Conservation (phyloP, 2,329 filamentous ascomycete genomes). For the Fusarium sp. region DNA sequence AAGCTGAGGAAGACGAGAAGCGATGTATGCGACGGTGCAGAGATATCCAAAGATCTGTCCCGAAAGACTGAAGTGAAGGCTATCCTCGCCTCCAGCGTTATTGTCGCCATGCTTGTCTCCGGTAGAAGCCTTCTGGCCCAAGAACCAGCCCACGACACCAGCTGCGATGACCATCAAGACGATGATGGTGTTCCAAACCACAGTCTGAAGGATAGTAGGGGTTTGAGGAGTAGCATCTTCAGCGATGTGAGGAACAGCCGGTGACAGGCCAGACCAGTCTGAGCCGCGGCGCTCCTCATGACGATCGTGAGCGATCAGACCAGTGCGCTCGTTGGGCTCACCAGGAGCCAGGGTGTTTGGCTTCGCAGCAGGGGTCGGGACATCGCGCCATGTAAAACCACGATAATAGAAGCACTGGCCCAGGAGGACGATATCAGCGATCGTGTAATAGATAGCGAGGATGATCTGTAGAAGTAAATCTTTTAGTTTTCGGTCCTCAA, state of each 20-base stretch:
- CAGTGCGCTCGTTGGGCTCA: conserved; percentile 62
- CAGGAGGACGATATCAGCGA: conserved; percentile 89
- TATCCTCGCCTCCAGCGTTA: conserved; percentile 53
- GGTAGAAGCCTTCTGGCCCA: conserved; percentile 57
- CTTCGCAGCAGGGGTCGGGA: conserved; percentile 56
- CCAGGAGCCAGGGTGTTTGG: conserved; percentile 45
- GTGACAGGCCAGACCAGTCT: conserved; percentile 74
- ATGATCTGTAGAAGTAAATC: conserved; percentile 66
- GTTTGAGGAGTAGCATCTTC: conserved; percentile 56
- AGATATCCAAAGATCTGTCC: conserved; percentile 95
- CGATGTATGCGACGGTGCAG: conserved; percentile 88
- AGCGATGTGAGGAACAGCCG: conserved; percentile 79
- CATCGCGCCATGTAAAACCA: conserved; percentile 75
- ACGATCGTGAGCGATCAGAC: conserved; percentile 26
- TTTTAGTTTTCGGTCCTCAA: conserved; percentile 13
- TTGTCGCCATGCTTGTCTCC: conserved; percentile 53
- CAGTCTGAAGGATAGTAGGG: conserved; percentile 63
- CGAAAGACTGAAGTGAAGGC: conserved; percentile 74
- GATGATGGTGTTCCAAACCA: conserved; percentile 78
- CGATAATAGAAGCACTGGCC: conserved; percentile 96
- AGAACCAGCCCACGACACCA: conserved; percentile 86
- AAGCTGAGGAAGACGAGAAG: conserved; percentile 88
- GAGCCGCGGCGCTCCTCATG: conserved; percentile 59
- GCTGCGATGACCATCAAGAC: conserved; percentile 85
- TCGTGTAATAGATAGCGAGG: conserved; percentile 91